Evolutionary conservation across 192 early-diverging fungal species (phyloP).

Genomic region (Dissophora ornata): DNA sequence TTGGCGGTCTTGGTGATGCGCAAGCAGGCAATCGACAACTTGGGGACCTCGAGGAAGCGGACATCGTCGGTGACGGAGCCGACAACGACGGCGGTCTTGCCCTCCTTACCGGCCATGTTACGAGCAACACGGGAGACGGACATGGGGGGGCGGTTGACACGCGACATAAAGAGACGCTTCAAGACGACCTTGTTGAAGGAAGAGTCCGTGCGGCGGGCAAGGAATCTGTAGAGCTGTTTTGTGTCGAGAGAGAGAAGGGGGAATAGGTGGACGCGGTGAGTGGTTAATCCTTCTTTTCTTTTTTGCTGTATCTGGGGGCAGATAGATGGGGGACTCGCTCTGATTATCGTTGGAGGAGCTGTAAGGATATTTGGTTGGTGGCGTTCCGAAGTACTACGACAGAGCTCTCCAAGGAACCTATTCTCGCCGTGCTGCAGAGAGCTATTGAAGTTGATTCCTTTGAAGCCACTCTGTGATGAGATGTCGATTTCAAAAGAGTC

Average conservation of each 20-base stretch:
- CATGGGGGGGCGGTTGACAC: conserved; percentile 95
- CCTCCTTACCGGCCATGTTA: conserved; percentile 79
- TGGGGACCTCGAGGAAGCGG: conserved; percentile 89
- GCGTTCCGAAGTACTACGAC: too few relatives aligned
- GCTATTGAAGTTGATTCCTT: too few relatives aligned
- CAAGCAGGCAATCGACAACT: conserved; percentile 95
- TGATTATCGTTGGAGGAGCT: too few relatives aligned
- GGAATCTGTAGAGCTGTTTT: conserved; percentile 94
- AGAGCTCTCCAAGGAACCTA: too few relatives aligned
- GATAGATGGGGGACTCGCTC: too few relatives aligned
- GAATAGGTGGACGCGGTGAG: not conserved
- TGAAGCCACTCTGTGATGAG: too few relatives aligned
- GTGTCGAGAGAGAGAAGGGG: not conserved
- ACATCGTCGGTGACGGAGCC: conserved; percentile 98
- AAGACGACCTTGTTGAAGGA: conserved; percentile 99
- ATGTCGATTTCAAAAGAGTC: too few relatives aligned
- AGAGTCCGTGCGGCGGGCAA: conserved; percentile 98
- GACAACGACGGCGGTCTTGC: conserved; percentile 94
- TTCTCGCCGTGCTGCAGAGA: too few relatives aligned
- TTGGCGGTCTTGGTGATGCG: conserved; percentile 96
- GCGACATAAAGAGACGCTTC: conserved; percentile 98
- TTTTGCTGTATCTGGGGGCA: too few relatives aligned
- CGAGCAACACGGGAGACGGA: conserved; percentile 88
- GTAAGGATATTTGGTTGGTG: too few relatives aligned
- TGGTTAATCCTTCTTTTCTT: not conserved